These are phyloP conservation scores for Panus rudis DNA, from an alignment of 768 basidiomycete species.

Conservation along the genomic window DNA sequence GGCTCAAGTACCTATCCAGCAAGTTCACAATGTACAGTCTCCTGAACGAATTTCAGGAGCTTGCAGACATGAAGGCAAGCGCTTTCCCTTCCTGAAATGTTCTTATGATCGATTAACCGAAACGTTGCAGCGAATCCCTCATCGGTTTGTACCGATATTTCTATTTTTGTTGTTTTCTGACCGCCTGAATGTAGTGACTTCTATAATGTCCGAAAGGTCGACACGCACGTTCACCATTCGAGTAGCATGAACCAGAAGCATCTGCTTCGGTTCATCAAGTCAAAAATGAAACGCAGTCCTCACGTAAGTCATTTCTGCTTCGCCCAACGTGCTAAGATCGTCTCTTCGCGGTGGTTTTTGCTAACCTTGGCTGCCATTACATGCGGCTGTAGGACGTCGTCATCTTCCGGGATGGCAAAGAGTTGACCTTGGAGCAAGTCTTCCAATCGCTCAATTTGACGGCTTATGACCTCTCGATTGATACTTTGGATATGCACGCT, in stretches of 20 bases:
- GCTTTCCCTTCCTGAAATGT: neutral
- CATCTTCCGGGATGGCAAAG: constrained; percentile 87
- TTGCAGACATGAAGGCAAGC: constrained; percentile 92
- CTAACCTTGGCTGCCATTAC: neutral
- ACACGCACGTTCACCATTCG: constrained; percentile 98
- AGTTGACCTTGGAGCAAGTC: constrained; percentile 87
- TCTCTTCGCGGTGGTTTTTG: neutral
- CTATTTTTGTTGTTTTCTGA: neutral
- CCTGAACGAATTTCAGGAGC: constrained; percentile 88
- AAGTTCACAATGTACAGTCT: constrained; percentile 93
- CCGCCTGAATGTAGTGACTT: constrained; percentile 67
- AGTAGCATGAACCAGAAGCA: constrained; percentile 99
- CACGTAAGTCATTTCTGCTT: constrained; percentile 41
- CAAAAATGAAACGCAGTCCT: constrained; percentile 90
- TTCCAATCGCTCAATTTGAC: constrained; percentile 92
- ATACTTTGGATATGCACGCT: constrained; percentile 99
- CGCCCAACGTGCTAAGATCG: neutral
- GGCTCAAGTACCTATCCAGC: constrained; percentile 85
- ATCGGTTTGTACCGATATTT: constrained; percentile 56
- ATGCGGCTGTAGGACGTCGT: constrained; percentile 69
- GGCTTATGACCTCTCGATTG: constrained; percentile 96
- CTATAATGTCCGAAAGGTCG: constrained; percentile 96
- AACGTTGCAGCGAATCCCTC: constrained; percentile 59
- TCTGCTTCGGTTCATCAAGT: constrained; percentile 94
- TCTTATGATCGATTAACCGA: neutral